phyloP scores from a whole-genome alignment of 805 yeast species.

The Kurtzmaniella cleridarum region DNA sequence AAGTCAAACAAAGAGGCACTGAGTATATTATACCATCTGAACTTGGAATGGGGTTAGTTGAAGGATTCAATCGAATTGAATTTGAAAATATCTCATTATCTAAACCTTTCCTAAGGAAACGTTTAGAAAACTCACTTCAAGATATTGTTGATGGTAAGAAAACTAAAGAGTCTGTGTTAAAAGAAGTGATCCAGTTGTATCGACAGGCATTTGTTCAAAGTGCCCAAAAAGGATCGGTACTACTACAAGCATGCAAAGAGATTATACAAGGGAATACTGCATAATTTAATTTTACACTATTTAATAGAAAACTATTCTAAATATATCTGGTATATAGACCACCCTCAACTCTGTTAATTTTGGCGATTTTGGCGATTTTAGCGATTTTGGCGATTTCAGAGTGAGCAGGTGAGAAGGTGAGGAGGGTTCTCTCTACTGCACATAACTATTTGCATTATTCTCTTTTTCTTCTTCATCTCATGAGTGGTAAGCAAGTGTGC shows the following conservation, averaged over 20 bases:
- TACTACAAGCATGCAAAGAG: constrained; percentile 21
- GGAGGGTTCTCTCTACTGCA: too few relatives aligned
- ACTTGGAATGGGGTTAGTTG: constrained; percentile 81
- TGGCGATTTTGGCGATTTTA: too few relatives aligned
- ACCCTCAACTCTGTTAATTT: too few relatives aligned
- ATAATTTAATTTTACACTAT: not conserved
- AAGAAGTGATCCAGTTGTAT: constrained; percentile 52
- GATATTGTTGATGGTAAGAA: constrained; percentile 63
- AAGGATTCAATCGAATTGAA: constrained; percentile 79
- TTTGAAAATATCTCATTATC: constrained; percentile 51
- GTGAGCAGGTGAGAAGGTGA: too few relatives aligned
- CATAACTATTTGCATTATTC: not conserved
- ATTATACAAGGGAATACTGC: constrained; percentile 7
- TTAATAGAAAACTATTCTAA: too few relatives aligned
- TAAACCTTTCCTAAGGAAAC: constrained; percentile 81
- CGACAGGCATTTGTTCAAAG: constrained; percentile 54
- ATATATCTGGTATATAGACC: too few relatives aligned
- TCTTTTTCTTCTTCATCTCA: not conserved
- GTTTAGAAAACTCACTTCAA: constrained; percentile 62
- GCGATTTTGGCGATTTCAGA: too few relatives aligned
- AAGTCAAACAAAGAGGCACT: constrained; percentile 30
- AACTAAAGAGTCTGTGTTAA: constrained; percentile 48
- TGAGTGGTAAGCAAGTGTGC: constrained; percentile 10
- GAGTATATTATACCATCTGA: constrained; percentile 67
- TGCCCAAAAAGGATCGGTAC: constrained; percentile 30